Evolutionary conservation across 163 green algal genomes (phyloP), one percentile per base, ranked within the genome.

Genomic region (Scenedesmus sp.): DNA sequence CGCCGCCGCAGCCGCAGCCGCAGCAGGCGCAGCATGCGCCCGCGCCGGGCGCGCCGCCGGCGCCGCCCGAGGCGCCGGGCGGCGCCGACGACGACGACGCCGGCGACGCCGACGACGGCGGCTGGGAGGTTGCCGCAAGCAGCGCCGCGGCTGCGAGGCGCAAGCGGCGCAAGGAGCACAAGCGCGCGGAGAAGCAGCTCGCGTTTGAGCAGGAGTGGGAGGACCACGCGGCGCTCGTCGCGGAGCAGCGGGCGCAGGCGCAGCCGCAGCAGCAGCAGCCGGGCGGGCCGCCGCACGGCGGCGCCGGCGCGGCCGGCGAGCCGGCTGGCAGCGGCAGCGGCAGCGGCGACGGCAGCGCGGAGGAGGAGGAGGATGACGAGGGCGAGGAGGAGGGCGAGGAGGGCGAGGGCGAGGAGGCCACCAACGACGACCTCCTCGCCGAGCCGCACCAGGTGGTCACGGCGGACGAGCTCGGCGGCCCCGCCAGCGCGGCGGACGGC

Each of bases 401-500:
- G 47, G 54, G 39, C 6, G 78, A 78, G 36, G 54, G 47, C 5
- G 77, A 81, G 18, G 81, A 80, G 63, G 80, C 60, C 15, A 81
- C 63, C 0, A 75, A 84, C 31, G 80, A 88, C 0, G 85, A 84
- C 1, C 79, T 71, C 4, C 85, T 82, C 39, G 77, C 63, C 18
- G 89, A 71, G 74, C 70, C 87, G 66, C 77, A 78, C 47, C 85
- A 83, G 4, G 83, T 86, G 13, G 80, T 70, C 24, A 80, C 51
- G 31, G 57, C 50, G 54, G 67, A 82, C 5, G 85, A 85, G 70
- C 28, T 75, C 76, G 58, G 62, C 54, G 31, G 44, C 76, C 6
- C 22, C 10, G 26, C 20, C 28, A 56, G 34, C 57, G 70, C 22
- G 67, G n/a, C 13, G 57, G 60, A 29, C 18, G 62, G 2, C 22